Evolutionary conservation across 257 asterid genomes (phyloP).

Genomic region (Cinchona pubescens): DNA sequence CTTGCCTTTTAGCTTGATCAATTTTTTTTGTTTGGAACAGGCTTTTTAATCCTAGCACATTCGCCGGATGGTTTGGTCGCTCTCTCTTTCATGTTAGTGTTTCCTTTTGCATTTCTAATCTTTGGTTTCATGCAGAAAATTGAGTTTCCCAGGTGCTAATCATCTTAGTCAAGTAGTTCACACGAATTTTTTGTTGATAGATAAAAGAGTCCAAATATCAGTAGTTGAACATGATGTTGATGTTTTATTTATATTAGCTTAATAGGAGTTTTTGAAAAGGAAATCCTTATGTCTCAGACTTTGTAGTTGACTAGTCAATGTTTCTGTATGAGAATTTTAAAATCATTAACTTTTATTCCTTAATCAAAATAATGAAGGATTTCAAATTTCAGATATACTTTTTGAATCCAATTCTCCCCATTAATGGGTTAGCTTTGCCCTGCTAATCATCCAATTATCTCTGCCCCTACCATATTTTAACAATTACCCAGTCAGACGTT

Average conservation of each 20-base stretch:
- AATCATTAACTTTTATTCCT: neutral
- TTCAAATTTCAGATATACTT: neutral
- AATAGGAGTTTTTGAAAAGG: too few relatives aligned
- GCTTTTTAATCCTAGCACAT: constrained; percentile 98
- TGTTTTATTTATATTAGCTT: too few relatives aligned
- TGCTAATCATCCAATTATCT: too few relatives aligned
- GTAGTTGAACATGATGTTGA: too few relatives aligned
- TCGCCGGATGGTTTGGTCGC: constrained; percentile 99
- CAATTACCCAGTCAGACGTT: too few relatives aligned
- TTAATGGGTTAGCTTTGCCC: too few relatives aligned
- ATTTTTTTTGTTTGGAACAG: constrained; percentile 43
- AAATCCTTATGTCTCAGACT: neutral
- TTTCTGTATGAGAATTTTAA: neutral
- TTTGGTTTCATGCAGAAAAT: neutral
- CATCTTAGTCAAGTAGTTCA: neutral
- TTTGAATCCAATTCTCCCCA: too few relatives aligned
- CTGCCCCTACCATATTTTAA: too few relatives aligned
- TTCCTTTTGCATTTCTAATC: constrained; percentile 13
- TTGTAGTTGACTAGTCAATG: neutral
- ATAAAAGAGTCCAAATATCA: neutral
- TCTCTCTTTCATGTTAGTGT: constrained; percentile 94
- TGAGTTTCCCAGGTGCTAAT: neutral
- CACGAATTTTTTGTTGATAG: neutral
- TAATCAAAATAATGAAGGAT: neutral
- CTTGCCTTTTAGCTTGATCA: constrained; percentile 15